phyloP scores from a whole-genome alignment of 176 grass and related monocot species.

The Melocanna baccifera region DNA sequence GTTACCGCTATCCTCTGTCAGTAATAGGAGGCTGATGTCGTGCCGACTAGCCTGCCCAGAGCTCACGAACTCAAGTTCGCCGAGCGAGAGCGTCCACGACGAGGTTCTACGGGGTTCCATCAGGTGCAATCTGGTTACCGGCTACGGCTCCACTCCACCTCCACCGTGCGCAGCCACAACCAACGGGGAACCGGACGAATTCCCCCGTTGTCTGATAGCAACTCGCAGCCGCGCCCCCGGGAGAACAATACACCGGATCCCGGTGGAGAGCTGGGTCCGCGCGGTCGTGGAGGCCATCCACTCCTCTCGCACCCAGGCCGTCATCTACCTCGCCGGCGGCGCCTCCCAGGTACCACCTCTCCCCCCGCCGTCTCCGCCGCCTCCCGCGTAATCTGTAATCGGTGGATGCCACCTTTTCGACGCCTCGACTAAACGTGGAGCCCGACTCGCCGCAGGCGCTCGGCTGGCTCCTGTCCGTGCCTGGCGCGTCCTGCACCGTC shows the following conservation, averaged over 20 bases:
- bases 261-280: slow-evolving; percentile 72
- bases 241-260: neutral
- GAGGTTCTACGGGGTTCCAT: neutral
- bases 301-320: slow-evolving; percentile 57
- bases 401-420: slow-evolving; percentile 1
- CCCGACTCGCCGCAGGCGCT: slow-evolving; percentile 49
- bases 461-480: slow-evolving; percentile 83
- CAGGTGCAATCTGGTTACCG: too few relatives aligned
- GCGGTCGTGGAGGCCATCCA: slow-evolving; percentile 71
- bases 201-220: neutral
- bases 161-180: too few relatives aligned
- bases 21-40: too few relatives aligned
- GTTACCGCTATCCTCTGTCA: too few relatives aligned
- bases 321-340: slow-evolving; percentile 94
- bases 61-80: too few relatives aligned
- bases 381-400: slow-evolving; percentile 1
- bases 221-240: neutral
- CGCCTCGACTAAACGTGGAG: neutral
- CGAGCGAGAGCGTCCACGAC: too few relatives aligned
- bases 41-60: too few relatives aligned
- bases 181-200: neutral
- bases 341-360: slow-evolving; percentile 62
- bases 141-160: too few relatives aligned
- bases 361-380: neutral
- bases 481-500: slow-evolving; percentile 70